A percentile compares a stretch with the other conserved stretches of the same genome.
Conservation (phyloP, 2,329 filamentous ascomycete species). For the Aspergillus glaucus region DNA sequence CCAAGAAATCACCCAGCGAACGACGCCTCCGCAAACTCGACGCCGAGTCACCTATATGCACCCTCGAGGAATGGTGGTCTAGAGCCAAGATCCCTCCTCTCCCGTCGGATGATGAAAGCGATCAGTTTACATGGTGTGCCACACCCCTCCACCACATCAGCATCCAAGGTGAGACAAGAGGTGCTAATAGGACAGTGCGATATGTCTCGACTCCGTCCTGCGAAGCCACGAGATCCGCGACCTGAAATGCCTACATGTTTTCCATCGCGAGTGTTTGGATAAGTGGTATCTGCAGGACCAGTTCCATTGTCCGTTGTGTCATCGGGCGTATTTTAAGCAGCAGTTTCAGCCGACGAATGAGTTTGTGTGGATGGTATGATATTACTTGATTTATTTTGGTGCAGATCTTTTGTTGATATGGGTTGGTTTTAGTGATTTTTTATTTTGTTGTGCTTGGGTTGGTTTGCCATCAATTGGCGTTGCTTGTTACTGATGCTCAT, state of each 20-base stretch:
- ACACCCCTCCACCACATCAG: not conserved
- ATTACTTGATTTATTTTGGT: not conserved
- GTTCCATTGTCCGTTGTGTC: slow-evolving; percentile 34
- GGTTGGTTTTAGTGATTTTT: not conserved
- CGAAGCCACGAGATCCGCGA: slow-evolving; percentile 32
- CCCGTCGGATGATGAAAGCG: slow-evolving; percentile 27
- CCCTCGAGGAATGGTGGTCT: slow-evolving; percentile 33
- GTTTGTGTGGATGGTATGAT: slow-evolving; percentile 32
- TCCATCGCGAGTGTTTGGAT: slow-evolving; percentile 35
- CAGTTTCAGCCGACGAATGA: slow-evolving; percentile 24
- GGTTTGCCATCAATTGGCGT: not conserved
- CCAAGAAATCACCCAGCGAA: slow-evolving; percentile 20
- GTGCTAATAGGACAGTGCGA: slow-evolving; percentile 18
- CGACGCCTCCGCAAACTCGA: slow-evolving; percentile 29
- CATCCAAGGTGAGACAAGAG: not conserved
- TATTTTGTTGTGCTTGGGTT: not conserved
- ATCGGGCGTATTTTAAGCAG: slow-evolving; percentile 29
- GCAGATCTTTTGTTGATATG: no score
- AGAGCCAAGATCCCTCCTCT: slow-evolving; percentile 25
- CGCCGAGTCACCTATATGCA: slow-evolving; percentile 29
- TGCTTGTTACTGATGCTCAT: no score
- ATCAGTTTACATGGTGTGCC: slow-evolving; percentile 32
- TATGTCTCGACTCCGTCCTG: slow-evolving; percentile 34
- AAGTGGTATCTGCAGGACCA: slow-evolving; percentile 36
- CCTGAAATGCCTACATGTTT: slow-evolving; percentile 34